Conservation (phyloP, 1,139 yeast species). For the Sugiyamaella japonica region DNA sequence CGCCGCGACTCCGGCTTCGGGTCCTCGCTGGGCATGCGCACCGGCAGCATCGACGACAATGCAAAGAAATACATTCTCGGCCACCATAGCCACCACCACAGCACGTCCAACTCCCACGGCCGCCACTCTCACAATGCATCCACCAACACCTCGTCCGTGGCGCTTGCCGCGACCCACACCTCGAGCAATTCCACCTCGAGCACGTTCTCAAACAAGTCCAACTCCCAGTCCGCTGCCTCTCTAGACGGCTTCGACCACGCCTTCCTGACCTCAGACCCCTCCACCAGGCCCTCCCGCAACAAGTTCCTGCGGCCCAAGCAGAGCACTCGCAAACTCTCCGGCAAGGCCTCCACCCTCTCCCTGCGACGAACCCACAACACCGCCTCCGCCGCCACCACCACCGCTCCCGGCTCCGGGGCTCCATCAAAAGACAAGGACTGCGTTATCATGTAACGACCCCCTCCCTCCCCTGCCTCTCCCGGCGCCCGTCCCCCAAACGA, state of each 20-base stretch:
- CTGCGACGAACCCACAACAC: constrained; percentile 17
- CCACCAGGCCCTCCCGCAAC: background rate
- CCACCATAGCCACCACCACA: constrained; percentile 7
- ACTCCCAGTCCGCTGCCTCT: constrained; percentile 5
- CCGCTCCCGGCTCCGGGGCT: background rate
- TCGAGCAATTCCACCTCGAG: constrained; percentile 13
- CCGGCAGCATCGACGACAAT: constrained; percentile 12
- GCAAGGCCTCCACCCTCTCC: constrained; percentile 18
- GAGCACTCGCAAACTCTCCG: constrained; percentile 17
- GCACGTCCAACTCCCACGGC: constrained; percentile 10
- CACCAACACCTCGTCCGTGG: constrained; percentile 3
- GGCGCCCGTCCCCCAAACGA: no score
- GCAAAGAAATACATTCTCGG: constrained; percentile 17
- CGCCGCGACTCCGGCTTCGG: constrained; percentile 39
- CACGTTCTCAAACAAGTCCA: background rate
- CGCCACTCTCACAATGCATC: constrained; percentile 11
- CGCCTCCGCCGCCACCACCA: background rate
- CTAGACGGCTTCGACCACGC: constrained; percentile 15
- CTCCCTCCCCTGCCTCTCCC: no score
- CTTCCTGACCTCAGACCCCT: constrained; percentile 13
- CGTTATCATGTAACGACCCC: constrained; percentile 26
- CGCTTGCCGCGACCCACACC: constrained; percentile 11
- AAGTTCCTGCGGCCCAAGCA: constrained; percentile 18
- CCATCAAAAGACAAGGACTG: constrained; percentile 28
- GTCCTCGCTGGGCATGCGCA: constrained; percentile 20